A percentile compares a stretch with the other conserved stretches of the same genome.
Conservation (phyloP, 202 grass and related monocot genomes). For the Setaria viridis region DNA sequence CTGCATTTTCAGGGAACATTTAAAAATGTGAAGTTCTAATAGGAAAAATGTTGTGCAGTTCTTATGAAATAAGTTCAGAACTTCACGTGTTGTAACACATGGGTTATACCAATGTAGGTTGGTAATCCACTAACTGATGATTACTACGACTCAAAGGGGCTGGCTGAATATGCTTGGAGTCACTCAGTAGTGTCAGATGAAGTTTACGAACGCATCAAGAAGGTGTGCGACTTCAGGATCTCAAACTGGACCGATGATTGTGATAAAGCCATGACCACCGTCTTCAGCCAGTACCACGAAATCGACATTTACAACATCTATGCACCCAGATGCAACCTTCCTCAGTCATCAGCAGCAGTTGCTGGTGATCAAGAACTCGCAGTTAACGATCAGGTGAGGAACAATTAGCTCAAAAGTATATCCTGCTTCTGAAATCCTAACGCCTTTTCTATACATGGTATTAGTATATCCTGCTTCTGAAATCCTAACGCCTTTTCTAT, state of each 20-base stretch:
- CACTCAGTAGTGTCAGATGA: slow-evolving; percentile 84
- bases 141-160: slow-evolving; percentile 75
- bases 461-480: slow-evolving; percentile 36
- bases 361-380: background rate
- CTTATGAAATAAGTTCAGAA: slow-evolving; percentile 15
- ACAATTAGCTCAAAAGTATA: slow-evolving; percentile 9
- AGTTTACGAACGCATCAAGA: slow-evolving; percentile 58
- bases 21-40: background rate
- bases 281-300: slow-evolving; percentile 67
- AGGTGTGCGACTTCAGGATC: slow-evolving; percentile 71
- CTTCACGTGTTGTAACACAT: slow-evolving; percentile 19
- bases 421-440: slow-evolving; percentile 34
- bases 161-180: slow-evolving; percentile 88
- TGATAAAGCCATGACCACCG: slow-evolving; percentile 55
- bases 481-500: slow-evolving; percentile 34
- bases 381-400: slow-evolving; percentile 42
- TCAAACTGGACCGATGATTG: slow-evolving; percentile 74
- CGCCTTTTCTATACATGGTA: slow-evolving; percentile 28
- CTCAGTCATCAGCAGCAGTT: slow-evolving; percentile 52
- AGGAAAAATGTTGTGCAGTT: background rate
- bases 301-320: slow-evolving; percentile 97
- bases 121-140: slow-evolving; percentile 88
- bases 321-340: slow-evolving; percentile 82
- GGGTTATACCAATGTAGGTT: slow-evolving; percentile 52
- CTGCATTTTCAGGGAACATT: background rate